Evolutionary conservation across 2,329 filamentous ascomycete genomes (phyloP), one percentile per base, ranked within the genome.

Genomic region (Microcera coccophila): DNA sequence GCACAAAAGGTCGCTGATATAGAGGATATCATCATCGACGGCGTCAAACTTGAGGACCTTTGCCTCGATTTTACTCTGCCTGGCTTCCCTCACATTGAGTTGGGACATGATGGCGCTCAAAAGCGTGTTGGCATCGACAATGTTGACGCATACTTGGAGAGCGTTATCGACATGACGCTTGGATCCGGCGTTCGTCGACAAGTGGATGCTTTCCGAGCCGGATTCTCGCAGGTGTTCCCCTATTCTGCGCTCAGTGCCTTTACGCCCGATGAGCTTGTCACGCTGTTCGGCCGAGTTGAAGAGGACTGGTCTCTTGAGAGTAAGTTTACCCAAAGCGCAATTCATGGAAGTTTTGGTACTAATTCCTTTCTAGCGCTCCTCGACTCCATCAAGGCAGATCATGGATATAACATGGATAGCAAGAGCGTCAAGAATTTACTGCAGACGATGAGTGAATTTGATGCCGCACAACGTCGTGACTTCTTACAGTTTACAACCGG

Each of bases 281-380:
- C 90, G 72, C 76, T 98, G 19, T 98, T 97, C 69, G 93, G 93
- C 15, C 82, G 85, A 44, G 83, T 89, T 4, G 87, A 97, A 7
- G 93, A 98, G 62, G 93, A 98, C 64, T 98, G 93, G 93, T 89
- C 88, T 17, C 83, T 98, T 52, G 91, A 97, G 64, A 98, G 88
- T 93, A 79, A 77, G 87, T 75, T 42, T 36, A 21, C 15, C 22
- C 19, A 28, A 18, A 3, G 19, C 20, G 9, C 31, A 47, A 16
- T 31, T 15, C 15, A 4, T 28, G 36, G 16, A 19, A 5, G 10
- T 8, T 9, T 35, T 35, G 16, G 49, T 58, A n/a, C n/a, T n/a
- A 37, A 57, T 45, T 14, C n/a, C 11, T 20, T 47, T 36, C 33
- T 47, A 93, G 88, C 93, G 46, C 80, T 98, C 31, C 94, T 94